These are phyloP conservation scores for Podospora conica DNA, from an alignment of 495 filamentous ascomycete genomes.

Conservation along the genomic window DNA sequence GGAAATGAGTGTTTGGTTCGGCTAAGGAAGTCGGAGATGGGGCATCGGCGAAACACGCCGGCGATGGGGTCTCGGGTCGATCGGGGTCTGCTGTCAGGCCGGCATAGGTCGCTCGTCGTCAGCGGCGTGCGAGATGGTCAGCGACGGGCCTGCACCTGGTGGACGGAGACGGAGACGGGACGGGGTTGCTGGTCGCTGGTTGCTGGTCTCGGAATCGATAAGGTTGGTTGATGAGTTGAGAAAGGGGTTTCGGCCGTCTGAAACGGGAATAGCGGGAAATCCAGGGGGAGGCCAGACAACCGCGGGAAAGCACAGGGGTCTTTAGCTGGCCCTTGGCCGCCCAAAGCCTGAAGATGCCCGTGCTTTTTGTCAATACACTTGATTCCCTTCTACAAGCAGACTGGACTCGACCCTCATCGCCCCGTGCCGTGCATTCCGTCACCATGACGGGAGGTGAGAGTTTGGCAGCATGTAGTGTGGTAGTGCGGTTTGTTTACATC, in stretches of 20 bases:
- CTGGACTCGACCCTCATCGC: not conserved
- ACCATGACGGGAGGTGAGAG: not conserved
- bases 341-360: not conserved
- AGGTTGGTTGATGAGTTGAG: slow-evolving; percentile 15
- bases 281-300: slow-evolving; percentile 8
- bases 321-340: not conserved
- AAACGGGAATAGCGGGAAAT: slow-evolving; percentile 25
- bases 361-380: not conserved
- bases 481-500: not conserved
- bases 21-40: slow-evolving; percentile 1
- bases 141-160: not conserved
- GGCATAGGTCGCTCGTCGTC: not conserved
- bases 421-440: not conserved
- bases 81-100: not conserved
- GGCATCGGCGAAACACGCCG: slow-evolving; percentile 7
- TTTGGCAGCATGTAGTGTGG: not conserved
- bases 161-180: not conserved
- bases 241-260: slow-evolving; percentile 21
- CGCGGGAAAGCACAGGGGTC: not conserved
- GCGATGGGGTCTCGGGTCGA: not conserved
- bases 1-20: slow-evolving; percentile 9
- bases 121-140: not conserved
- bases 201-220: slow-evolving; percentile 22
- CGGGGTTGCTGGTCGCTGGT: not conserved
- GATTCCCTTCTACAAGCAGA: not conserved